Percentiles rank a stretch among this genome's conserved stretches.
phyloP scores from a whole-genome alignment of 805 yeast species.

The Wilhelminamyces savonicus region DNA sequence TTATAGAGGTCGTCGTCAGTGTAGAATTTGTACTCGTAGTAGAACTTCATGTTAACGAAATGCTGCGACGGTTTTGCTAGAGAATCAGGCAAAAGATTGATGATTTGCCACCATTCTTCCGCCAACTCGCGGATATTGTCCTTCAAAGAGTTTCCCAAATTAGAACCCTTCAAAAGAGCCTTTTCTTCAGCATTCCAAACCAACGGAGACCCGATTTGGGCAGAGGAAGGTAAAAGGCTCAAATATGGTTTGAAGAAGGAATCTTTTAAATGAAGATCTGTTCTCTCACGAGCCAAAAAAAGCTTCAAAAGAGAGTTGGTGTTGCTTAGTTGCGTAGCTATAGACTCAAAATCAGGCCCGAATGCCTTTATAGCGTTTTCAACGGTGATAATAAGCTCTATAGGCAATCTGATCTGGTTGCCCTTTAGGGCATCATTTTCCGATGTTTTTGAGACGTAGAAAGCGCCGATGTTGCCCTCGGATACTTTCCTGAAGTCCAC shows the following conservation, averaged over 20 bases:
- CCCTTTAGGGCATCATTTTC: conserved; percentile 3
- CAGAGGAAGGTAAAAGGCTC: conserved; percentile 27
- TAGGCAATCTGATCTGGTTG: conserved; percentile 5
- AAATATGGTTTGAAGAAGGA: conserved; percentile 25
- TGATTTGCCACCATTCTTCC: conserved; percentile 55
- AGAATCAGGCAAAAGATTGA: conserved; percentile 24
- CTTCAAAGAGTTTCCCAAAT: conserved; percentile 51
- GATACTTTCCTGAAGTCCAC: conserved; percentile 17
- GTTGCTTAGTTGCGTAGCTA: conserved; percentile 8
- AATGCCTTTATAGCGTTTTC: conserved; percentile 5
- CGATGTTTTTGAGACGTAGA: conserved; percentile 2
- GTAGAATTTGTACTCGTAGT: conserved; percentile 36
- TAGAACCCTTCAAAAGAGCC: conserved; percentile 56
- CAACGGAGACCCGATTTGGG: conserved; percentile 52
- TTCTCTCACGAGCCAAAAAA: conserved; percentile 25
- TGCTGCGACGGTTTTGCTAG: conserved; percentile 26
- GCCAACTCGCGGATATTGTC: conserved; percentile 40
- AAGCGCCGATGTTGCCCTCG: conserved; percentile 21
- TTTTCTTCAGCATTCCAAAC: conserved; percentile 56
- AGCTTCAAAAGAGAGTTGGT: conserved; percentile 29
- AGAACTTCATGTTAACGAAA: conserved; percentile 35
- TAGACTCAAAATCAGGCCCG: conserved; percentile 3
- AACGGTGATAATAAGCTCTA: conserved; percentile 3
- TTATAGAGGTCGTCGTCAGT: conserved; percentile 27
- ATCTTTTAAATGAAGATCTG: conserved; percentile 4